Base-by-base conservation (phyloP, 768 basidiomycete species). In the Boletus reticuloceps region DNA sequence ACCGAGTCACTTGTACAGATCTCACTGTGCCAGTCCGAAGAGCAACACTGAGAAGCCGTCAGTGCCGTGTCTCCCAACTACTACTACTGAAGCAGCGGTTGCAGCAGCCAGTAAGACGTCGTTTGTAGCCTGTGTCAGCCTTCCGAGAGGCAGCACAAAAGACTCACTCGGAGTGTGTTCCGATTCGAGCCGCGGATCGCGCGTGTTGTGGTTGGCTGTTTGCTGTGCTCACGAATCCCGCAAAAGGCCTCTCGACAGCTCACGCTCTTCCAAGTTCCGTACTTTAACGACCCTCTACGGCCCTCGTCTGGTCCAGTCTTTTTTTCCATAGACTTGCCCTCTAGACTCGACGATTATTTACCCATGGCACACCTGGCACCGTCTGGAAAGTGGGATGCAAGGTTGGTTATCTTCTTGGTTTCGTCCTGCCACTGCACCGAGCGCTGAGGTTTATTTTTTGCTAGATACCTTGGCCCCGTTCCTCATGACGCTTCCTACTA, bases 401-500 rank as follows among this genome's bases (percentile, higher is more conserved):
- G 87, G 88, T 88, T 55, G 5, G 17, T 20, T 20, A 11, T 14
- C 69, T 50, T 50, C 38, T 16, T 37, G 22, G 6, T 54, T 37
- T 43, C 2, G 9, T 44, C n/a, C 9, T 39, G 7, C n/a, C n/a
- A n/a, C 41, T 34, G 4, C 10, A 2, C 29, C 8, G 9, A 47
- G 36, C 47, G 40, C 51, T 60, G 49, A 55, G 22, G 16, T 22
- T 51, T 50, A 27, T 39, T 25, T 27, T 46, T 50, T 41, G 48
- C n/a, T 52, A 89, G 88, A 69, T 79, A 79, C 63, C 68, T 80
- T 55, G 89, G 89, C 40, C 86, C 89, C 65, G 82, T 91, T 54
- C 85, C 85, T 56, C 89, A 91, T 67, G 88, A 91, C 65, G 34
- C 75, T 55, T 75, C 75, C 47, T 92, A 92, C 80, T 92, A 92